A percentile compares a stretch with the other conserved stretches of the same genome.
phyloP scores from a whole-genome alignment of 177 flowering plant genomes.

The Vitis hybrid region DNA sequence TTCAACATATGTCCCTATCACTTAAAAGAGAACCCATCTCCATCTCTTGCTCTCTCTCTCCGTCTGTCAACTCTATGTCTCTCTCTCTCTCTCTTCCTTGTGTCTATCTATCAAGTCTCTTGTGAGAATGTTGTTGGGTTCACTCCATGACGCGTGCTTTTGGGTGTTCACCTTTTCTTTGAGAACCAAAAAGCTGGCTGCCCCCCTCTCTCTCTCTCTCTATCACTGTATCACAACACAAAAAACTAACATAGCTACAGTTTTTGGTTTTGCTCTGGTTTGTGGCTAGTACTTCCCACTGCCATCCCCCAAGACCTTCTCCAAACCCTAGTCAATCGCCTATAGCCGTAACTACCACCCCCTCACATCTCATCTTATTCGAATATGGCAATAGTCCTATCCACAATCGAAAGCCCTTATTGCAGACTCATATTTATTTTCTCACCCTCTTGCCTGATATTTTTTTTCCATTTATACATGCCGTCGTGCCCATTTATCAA shows the following conservation, averaged over 20 bases:
- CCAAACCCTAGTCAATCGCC: constrained; percentile 31
- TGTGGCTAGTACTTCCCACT: constrained; percentile 22
- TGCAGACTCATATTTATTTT: neutral
- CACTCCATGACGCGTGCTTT: constrained; percentile 37
- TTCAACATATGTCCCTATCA: constrained; percentile 29
- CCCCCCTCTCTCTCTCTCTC: constrained; percentile 12
- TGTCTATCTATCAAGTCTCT: constrained; percentile 19
- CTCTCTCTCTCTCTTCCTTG: constrained; percentile 7
- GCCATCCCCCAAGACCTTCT: constrained; percentile 10
- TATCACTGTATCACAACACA: neutral
- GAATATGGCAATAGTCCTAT: constrained; percentile 31
- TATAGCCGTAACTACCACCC: constrained; percentile 7
- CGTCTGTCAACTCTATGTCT: neutral
- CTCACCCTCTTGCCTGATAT: neutral
- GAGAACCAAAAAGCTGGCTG: constrained; percentile 7
- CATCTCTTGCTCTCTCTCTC: constrained; percentile 11
- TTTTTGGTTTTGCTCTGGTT: constrained; percentile 8
- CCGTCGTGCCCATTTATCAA: constrained; percentile 20
- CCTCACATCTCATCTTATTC: constrained; percentile 9
- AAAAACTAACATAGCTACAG: neutral
- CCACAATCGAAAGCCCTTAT: constrained; percentile 17
- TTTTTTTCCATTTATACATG: constrained; percentile 48
- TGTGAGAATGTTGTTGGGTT: constrained; percentile 29
- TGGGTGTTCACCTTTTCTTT: constrained; percentile 18
- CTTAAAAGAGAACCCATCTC: constrained; percentile 28